A percentile compares a stretch with the other conserved stretches of the same genome.
These are phyloP conservation scores for Pholiota conissans DNA, from an alignment of 768 basidiomycete species.

Conservation along the genomic window DNA sequence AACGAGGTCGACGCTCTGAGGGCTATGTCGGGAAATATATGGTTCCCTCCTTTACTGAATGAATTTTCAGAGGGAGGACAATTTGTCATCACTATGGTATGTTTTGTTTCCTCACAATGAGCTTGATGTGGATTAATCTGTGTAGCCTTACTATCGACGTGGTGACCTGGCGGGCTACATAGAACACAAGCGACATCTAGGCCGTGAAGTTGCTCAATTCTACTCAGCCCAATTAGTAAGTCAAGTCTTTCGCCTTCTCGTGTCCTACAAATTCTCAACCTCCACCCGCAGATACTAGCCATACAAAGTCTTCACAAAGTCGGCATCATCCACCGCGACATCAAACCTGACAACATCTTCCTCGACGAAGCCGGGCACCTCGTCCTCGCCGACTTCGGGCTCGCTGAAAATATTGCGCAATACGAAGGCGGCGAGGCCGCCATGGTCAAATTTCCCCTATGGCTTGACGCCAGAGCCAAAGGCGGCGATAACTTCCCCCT, in stretches of 20 bases:
- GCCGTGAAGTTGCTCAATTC: slow-evolving; percentile 24
- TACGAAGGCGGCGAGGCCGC: slow-evolving; percentile 26
- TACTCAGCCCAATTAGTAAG: slow-evolving; percentile 30
- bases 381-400: slow-evolving; percentile 34
- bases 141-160: slow-evolving; percentile 24
- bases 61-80: slow-evolving; percentile 23
- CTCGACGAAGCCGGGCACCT: slow-evolving; percentile 31
- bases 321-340: slow-evolving; percentile 35
- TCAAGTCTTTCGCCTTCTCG: not conserved
- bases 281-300: slow-evolving; percentile 34
- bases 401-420: slow-evolving; percentile 28
- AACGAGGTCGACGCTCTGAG: slow-evolving; percentile 23
- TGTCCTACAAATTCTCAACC: not conserved
- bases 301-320: slow-evolving; percentile 31
- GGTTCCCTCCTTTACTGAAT: slow-evolving; percentile 25
- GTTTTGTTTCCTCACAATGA: not conserved
- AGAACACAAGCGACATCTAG: slow-evolving; percentile 23
- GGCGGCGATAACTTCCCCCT: slow-evolving; percentile 27
- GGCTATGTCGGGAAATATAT: slow-evolving; percentile 21
- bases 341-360: slow-evolving; percentile 38
- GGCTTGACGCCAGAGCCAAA: slow-evolving; percentile 24
- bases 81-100: slow-evolving; percentile 25
- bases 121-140: not conserved
- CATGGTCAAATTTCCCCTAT: slow-evolving; percentile 26
- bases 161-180: slow-evolving; percentile 24